Percentiles rank a stretch among this genome's conserved stretches.
Conservation (phyloP, 768 basidiomycete genomes). For the Macrocybe gigantea region DNA sequence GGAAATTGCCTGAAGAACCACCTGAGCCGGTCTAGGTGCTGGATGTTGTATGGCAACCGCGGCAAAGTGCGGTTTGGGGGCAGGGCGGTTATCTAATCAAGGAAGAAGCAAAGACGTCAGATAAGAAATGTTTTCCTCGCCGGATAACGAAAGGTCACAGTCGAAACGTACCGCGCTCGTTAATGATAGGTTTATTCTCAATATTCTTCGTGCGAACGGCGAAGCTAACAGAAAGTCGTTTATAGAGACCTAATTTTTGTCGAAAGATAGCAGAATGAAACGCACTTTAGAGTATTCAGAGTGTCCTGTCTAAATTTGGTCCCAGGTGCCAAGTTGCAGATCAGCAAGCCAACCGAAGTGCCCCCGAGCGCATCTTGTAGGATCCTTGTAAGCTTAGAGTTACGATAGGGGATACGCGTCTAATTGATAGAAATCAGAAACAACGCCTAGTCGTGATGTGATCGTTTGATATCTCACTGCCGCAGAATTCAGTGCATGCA, state of each 20-base stretch:
- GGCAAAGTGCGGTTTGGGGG: conserved; percentile 60
- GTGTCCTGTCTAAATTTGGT: conserved; percentile 81
- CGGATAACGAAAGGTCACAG: background rate
- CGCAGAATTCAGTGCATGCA: conserved; percentile 75
- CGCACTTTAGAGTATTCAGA: conserved; percentile 85
- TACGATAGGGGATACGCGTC: conserved; percentile 83
- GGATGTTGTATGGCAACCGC: conserved; percentile 42
- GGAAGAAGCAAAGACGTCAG: background rate
- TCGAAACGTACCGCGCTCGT: conserved; percentile 56
- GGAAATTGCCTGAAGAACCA: conserved; percentile 37
- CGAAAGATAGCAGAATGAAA: conserved; percentile 3
- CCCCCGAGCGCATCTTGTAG: conserved; percentile 90
- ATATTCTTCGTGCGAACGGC: conserved; percentile 82
- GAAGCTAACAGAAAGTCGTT: conserved; percentile 38
- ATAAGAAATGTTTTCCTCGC: background rate
- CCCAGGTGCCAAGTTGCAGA: conserved; percentile 86
- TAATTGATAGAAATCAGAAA: conserved; percentile 18
- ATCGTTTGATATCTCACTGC: conserved; percentile 37
- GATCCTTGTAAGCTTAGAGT: conserved; percentile 84
- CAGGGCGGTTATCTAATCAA: conserved; percentile 48
- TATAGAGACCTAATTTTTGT: background rate
- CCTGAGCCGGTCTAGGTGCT: conserved; percentile 38
- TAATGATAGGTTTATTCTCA: conserved; percentile 76
- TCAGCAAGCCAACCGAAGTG: conserved; percentile 68
- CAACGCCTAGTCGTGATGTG: background rate